Evolutionary conservation across 129 eudicot genomes (phyloP), one percentile per base, ranked within the genome.

Genomic region (Helichrysum umbraculigerum): DNA sequence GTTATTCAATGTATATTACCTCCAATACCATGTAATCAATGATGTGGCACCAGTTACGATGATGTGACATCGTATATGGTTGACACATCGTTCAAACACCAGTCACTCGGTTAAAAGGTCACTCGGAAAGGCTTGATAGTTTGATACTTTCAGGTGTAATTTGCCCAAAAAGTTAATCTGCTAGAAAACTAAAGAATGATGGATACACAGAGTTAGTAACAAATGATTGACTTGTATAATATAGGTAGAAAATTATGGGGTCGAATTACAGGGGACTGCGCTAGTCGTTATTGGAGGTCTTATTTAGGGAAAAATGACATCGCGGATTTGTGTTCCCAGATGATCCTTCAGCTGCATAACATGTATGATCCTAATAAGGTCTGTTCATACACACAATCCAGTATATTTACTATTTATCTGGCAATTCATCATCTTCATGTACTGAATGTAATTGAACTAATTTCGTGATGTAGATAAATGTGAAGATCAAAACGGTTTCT

Each of bases 311-410:
- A 89, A 30, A 87, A 76, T 74, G 97, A 94, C 57, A 81, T 94
- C 8, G 81, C 97, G 7, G 97, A 94, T 83, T 80, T 91, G 25
- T 94, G 92, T 86, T 94, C 99, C 60, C 90, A 94, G 75, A 94
- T 94, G 99, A 94, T 94, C 37, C 96, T 94, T 78, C 99, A 91
- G 83, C 96, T 95, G 32, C 96, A 95, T 64, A 91, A 91, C 79
- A 88, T 95, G 83, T 95, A 91, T 78, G 97, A 95, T 86, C 96
- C 99, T 54, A 85, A 81, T 70, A 93, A 91, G 90, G 98, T 88
- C 16, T 66, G 84, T 63, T 64, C 69, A 65, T 60, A 72, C 37
- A 71, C 52, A 72, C 29, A 71, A 33, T 8, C 67, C 12, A 65
- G 20, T 20, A 56, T 35, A 20, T 66, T 30, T 51, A 22, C 19